Base-by-base conservation (phyloP, 768 basidiomycete species). In the Fibroporia radiculosa region DNA sequence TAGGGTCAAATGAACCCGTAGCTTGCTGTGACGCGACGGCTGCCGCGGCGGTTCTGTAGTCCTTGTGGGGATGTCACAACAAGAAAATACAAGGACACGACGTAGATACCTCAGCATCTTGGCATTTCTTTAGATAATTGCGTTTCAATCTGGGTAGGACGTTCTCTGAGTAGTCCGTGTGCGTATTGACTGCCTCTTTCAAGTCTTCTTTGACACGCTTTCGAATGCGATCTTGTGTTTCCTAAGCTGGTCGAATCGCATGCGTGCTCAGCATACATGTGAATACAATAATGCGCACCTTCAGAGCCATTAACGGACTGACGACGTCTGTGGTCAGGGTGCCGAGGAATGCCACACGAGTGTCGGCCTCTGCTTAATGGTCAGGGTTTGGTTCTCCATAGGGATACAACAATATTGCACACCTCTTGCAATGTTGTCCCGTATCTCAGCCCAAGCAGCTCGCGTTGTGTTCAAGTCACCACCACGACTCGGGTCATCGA, bases 181-280 rank as follows among this genome's bases (percentile, higher is more conserved):
- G 92, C 26, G 84, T 78, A 43, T 63, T 53, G n/a, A 70, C 69
- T 0, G 91, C 88, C 7, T 80, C 79, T 62, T 90, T 92, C 44
- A 93, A 63, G 59, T 93, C 92, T 57, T 95, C 92, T 60, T 86
- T 90, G 61, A 96, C 84, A 22, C 89, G 80, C 59, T 89, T 88
- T 37, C 88, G 75, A n/a, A 90, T 93, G 28, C 93, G 78, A 43
- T 90, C 88, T 67, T 95, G 92, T 10, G 83, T 84, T 54, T 93
- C 91, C 89, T 92, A 48, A 8, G 18, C 12, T 18, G 16, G 29
- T 25, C 13, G 32, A 24, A n/a, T n/a, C n/a, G n/a, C 37, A 27
- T 40, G 22, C 44, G 14, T 27, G 12, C 33, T 34, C 6, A 35
- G 27, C 14, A 32, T 28, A 29, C 25, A 8, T 26, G 11, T 13